Evolutionary conservation across 2,329 filamentous ascomycete genomes (phyloP).

Genomic region (Lachnellula arida): DNA sequence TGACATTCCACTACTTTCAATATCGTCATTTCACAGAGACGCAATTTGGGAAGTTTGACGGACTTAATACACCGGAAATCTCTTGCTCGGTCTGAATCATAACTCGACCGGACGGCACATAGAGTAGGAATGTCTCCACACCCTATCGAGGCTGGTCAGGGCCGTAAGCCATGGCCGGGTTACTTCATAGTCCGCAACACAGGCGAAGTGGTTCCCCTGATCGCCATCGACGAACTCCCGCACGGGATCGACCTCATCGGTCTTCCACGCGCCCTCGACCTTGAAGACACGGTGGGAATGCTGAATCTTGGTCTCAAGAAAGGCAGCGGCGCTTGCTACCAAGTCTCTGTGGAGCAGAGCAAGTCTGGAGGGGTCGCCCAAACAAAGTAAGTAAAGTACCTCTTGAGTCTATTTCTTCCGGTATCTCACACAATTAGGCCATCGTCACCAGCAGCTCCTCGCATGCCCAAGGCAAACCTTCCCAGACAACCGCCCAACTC

Average conservation of each 20-base stretch:
- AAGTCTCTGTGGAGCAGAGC: constrained; percentile 5
- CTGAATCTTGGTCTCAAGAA: constrained; percentile 26
- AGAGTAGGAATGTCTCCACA: constrained; percentile 7
- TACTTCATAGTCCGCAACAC: constrained; percentile 44
- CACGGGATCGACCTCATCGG: constrained; percentile 31
- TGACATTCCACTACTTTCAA: background rate
- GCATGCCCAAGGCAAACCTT: background rate
- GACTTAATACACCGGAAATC: too few relatives aligned
- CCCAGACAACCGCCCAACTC: background rate
- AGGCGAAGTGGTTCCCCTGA: constrained; percentile 46
- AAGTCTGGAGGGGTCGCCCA: background rate
- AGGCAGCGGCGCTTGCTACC: constrained; percentile 16
- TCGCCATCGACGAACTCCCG: constrained; percentile 50
- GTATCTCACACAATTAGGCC: background rate
- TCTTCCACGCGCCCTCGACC: constrained; percentile 34
- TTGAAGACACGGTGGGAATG: constrained; percentile 26
- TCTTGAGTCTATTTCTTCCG: too few relatives aligned
- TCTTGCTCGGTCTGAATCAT: too few relatives aligned
- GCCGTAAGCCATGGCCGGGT: constrained; percentile 22
- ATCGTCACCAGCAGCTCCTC: background rate
- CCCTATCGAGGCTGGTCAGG: background rate
- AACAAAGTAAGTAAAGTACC: too few relatives aligned
- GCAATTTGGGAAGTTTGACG: too few relatives aligned
- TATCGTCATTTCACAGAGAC: too few relatives aligned
- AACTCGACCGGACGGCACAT: background rate